Evolutionary conservation across 1,284 basidiomycete species (phyloP), one percentile per base, ranked within the genome.

Genomic region (Microbotryum scabiosae): DNA sequence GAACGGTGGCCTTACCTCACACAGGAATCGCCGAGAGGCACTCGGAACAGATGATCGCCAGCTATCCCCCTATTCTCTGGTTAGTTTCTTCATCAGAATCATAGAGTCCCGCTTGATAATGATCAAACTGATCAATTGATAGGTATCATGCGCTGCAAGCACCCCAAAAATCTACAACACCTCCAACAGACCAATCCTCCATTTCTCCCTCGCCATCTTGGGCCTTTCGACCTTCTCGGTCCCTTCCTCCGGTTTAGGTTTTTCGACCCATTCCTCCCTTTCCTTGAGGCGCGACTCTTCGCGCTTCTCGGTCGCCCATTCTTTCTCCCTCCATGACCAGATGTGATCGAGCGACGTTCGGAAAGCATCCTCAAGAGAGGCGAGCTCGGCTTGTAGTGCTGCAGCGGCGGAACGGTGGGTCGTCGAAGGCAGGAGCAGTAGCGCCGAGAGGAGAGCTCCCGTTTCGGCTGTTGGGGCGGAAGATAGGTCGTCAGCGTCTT

Each of bases 181-280:
- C 4, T 51, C 51, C 12, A 67, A 43, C 52, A 64, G 21, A 3
- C 58, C 59, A 20, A 64, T 28, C 55, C 50, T 48, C 66, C 66
- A 65, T 50, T 47, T 59, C 21, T 26, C 54, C 25, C 44, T 58
- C 23, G 60, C 48, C 50, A 63, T 12, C 48, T 12, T 45, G 18
- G 63, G 63, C 23, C 63, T 46, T 59, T 65, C 66, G 21, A 67
- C 63, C 48, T 61, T 30, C 55, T 57, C 62, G 23, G 56, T 62
- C 57, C 64, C 66, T 30, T 60, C 59, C 49, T 65, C 66, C 3
- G 60, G 52, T 30, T 47, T 44, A n/a, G 60, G 47, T 6, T 55
- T 45, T 51, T 41, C 41, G 46, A 63, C 63, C 63, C 63, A 64
- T 36, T 67, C 66, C 30, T 63, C 66, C 8, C 55, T 43, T 14